Evolutionary conservation across 2,329 filamentous ascomycete genomes (phyloP).

Genomic region (Cladosporium austrohemisphaericum): DNA sequence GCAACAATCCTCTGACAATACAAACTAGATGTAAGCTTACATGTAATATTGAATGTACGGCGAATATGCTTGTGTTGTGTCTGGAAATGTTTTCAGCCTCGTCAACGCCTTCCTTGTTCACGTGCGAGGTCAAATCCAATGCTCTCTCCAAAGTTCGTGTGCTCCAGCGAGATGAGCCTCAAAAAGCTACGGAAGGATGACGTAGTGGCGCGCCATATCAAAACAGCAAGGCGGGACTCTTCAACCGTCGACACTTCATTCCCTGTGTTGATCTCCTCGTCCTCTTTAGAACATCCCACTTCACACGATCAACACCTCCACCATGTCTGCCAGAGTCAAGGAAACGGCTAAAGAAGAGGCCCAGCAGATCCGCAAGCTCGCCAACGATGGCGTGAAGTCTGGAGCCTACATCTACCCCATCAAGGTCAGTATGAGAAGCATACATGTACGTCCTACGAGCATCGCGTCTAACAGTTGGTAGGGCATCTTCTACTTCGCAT

Average conservation of each 20-base stretch:
- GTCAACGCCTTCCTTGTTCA: not conserved
- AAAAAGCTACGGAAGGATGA: slow-evolving; percentile 4
- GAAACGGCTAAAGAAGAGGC: slow-evolving; percentile 65
- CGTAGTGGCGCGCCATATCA: not conserved
- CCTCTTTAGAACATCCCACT: not conserved
- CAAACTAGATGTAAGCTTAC: too few species aligned
- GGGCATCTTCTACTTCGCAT: slow-evolving; percentile 59
- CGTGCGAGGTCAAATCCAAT: not conserved
- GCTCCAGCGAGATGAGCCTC: not conserved
- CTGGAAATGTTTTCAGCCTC: too few species aligned
- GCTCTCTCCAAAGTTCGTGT: too few species aligned
- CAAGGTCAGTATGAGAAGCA: slow-evolving; percentile 46
- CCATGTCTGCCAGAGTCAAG: slow-evolving; percentile 46
- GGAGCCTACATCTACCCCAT: slow-evolving; percentile 83
- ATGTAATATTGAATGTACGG: too few species aligned
- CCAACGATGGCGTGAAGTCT: slow-evolving; percentile 68
- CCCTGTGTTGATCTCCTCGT: not conserved
- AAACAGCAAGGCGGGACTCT: not conserved
- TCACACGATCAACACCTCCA: not conserved
- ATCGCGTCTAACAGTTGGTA: slow-evolving; percentile 28
- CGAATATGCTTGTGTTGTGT: too few species aligned
- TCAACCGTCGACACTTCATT: not conserved
- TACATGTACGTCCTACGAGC: not conserved
- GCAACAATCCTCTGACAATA: too few species aligned
- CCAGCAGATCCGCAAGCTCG: slow-evolving; percentile 59